A percentile compares a stretch with the other conserved stretches of the same genome.
Conservation (phyloP, 2,329 filamentous ascomycete genomes). For the Clarireedia paspali region DNA sequence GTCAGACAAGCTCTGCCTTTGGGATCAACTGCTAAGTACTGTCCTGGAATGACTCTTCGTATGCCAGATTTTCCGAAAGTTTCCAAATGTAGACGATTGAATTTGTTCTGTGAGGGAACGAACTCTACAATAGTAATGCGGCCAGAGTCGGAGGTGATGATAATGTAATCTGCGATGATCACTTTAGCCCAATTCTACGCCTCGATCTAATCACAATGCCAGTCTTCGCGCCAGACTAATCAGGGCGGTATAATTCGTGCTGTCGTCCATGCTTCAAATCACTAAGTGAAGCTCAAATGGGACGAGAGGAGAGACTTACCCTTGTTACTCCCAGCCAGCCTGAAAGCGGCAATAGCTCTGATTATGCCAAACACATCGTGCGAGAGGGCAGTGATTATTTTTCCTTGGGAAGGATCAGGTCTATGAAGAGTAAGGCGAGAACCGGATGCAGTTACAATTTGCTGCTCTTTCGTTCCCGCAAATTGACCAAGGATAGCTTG, state of each 20-base stretch:
- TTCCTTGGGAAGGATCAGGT: constrained; percentile 77
- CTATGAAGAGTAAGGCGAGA: constrained; percentile 83
- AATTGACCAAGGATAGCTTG: constrained; percentile 94
- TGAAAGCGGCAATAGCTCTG: constrained; percentile 77
- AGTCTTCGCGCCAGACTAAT: constrained; percentile 18
- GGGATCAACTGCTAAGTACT: constrained; percentile 92
- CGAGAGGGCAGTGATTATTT: constrained; percentile 76
- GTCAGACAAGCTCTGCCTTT: constrained; percentile 94
- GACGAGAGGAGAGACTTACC: constrained; percentile 56
- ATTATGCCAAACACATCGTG: constrained; percentile 98
- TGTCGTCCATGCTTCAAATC: constrained; percentile 57
- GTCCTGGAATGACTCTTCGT: constrained; percentile 85
- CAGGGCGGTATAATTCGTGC: constrained; percentile 31
- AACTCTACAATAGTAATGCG: constrained; percentile 94
- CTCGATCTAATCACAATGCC: constrained; percentile 10
- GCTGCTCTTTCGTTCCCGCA: constrained; percentile 91
- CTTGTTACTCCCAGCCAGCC: constrained; percentile 89
- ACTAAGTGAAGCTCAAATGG: constrained; percentile 57
- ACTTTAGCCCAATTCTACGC: constrained; percentile 22
- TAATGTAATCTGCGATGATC: constrained; percentile 71
- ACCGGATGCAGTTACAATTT: constrained; percentile 89
- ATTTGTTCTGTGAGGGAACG: constrained; percentile 74
- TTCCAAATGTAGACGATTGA: constrained; percentile 85
- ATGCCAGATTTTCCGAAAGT: constrained; percentile 98
- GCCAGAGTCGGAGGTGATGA: constrained; percentile 91